Evolutionary conservation across 1,139 yeast genomes (phyloP).

Genomic region (Pichia terricola): DNA sequence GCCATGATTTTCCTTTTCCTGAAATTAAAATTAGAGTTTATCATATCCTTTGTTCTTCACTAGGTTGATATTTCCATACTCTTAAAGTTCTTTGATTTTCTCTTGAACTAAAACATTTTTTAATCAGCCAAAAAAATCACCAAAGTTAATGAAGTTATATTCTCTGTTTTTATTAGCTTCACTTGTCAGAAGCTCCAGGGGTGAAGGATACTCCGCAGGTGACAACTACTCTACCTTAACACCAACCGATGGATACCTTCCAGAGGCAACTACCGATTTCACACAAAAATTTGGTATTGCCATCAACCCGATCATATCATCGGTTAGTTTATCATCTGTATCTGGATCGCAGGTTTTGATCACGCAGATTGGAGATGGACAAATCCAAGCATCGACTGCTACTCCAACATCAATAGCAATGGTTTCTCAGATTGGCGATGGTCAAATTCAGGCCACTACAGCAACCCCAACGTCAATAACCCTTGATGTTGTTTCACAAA

Average conservation of each 20-base stretch:
- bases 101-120: no score
- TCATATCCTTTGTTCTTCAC: no score
- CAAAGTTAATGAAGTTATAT: no score
- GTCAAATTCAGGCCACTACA: slow-evolving; percentile 51
- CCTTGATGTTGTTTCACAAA: slow-evolving; percentile 21
- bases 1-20: no score
- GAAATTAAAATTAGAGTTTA: no score
- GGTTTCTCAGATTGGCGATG: slow-evolving; percentile 43
- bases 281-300: slow-evolving; percentile 59
- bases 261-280: slow-evolving; percentile 58
- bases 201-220: slow-evolving; percentile 39
- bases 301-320: slow-evolving; percentile 40
- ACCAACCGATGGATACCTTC: slow-evolving; percentile 44
- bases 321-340: slow-evolving; percentile 26
- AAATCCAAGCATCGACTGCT: slow-evolving; percentile 45
- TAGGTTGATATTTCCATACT: no score
- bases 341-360: slow-evolving; percentile 23
- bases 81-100: no score
- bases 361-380: slow-evolving; percentile 53
- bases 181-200: no score
- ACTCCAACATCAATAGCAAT: slow-evolving; percentile 20
- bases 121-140: no score
- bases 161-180: no score
- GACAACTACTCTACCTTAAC: slow-evolving; percentile 69
- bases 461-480: slow-evolving; percentile 25